phyloP scores from a whole-genome alignment of 305 asterid genomes.

The Solanum hybrid region DNA sequence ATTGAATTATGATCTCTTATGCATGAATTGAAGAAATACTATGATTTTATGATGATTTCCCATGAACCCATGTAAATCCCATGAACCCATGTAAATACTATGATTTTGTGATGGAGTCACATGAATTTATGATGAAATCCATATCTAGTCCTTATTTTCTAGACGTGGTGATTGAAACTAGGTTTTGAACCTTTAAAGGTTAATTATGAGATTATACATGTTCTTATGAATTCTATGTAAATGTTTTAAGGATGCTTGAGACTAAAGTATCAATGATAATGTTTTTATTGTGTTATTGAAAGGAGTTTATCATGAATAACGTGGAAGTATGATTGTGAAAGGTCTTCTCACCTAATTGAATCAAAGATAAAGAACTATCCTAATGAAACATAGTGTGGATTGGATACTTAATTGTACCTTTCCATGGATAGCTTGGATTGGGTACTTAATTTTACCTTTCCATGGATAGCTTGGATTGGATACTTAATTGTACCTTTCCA shows the following conservation, averaged over 20 bases:
- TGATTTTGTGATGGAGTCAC: not conserved
- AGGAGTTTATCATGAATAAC: not conserved
- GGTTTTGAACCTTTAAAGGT: not conserved
- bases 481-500: not conserved
- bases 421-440: not conserved
- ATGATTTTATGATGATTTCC: not conserved
- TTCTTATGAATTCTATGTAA: not conserved
- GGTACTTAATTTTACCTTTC: not conserved
- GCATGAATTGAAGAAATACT: not conserved
- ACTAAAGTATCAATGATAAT: not conserved
- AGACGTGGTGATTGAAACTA: not conserved
- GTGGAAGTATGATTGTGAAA: not conserved
- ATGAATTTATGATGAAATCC: not conserved
- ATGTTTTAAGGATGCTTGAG: not conserved
- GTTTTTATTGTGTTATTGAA: not conserved
- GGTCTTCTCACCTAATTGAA: not conserved
- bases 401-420: not conserved
- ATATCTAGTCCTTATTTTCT: not conserved
- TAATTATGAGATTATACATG: not conserved
- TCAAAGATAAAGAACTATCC: not conserved
- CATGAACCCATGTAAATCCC: no score
- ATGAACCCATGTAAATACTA: no score
- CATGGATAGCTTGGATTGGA: not conserved
- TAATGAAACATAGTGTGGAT: not conserved
- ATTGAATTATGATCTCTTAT: not conserved